Evolutionary conservation across 768 basidiomycete genomes (phyloP), one percentile per base, ranked within the genome.

Genomic region (Hericium erinaceus): DNA sequence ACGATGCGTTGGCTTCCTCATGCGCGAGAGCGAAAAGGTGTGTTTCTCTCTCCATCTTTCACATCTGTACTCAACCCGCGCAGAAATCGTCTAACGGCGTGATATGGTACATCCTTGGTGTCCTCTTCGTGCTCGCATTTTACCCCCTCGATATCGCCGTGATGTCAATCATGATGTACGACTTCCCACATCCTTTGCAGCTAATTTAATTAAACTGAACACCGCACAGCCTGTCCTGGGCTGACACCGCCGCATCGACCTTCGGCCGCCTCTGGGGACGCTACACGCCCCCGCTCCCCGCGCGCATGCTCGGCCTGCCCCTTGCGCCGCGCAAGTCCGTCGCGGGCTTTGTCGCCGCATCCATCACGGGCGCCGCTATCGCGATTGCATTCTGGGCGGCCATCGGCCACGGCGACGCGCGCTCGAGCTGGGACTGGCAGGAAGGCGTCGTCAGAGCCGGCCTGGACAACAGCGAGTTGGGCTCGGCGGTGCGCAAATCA

Each of bases 171-270:
- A 78, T 95, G 62, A 91, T 93, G 93, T 59, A 49, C 39, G 48
- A 39, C 48, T 33, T 56, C 20, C 58, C 51, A 49, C 48, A 54
- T 61, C 46, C n/a, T 18, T 46, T 54, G 41, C 41, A 54, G 26
- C 54, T 10, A 22, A 39, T 22, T 33, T 41, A 33, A 7, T 33
- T 41, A 33, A 7, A 39, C 54, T 57, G 16, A 54, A 48, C 44
- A n/a, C 12, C 22, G 8, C 57, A 38, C 64, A 95, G 93, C 60
- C 83, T 97, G 51, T 93, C 92, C 37, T 97, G 94, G 94, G 93
- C 92, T 0, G 94, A 97, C 70, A 95, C 94, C 1, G 84, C 92
- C 16, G 94, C 94, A 5, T 95, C 94, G 10, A 95, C 91, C 12
- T 75, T 95, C 61, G 94, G 94, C 48, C 83, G 94, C n/a, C 74